Evolutionary conservation across 805 yeast species (phyloP), one percentile per base, ranked within the genome.

Genomic region (Yamadazyma kitorensis): DNA sequence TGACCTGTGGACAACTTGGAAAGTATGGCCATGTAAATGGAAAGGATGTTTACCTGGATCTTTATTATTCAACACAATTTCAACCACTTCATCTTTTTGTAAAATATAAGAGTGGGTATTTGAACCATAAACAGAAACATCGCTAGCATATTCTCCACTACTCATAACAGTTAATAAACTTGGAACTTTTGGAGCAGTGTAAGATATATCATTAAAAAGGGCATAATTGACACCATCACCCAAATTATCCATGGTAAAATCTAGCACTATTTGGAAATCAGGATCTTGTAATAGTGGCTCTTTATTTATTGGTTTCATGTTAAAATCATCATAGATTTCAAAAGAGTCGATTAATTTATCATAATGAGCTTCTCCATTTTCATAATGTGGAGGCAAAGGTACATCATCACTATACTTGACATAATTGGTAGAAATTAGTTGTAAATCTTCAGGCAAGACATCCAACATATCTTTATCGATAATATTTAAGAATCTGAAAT

Each of bases 21-120:
- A 91, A 31, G 61, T 76, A 59, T 84, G 93, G 33, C 98, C 98
- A 67, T 91, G 98, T 56, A 91, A 68, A 65, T 91, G 98, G 93
- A 91, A 91, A 19, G 98, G 98, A 68, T 91, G 98, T 49, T 72
- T 82, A 56, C 98, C 97, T 5, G 95, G 77, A 61, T 91, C 98
- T 40, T 65, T 64, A 62, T 88, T 89, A 70, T 91, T 91, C 27
- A 91, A 53, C 5, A 86, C 84, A 47, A 91, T 75, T 55, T 91
- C 95, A 21, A 91, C 74, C 39, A 84, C 67, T 49, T 73, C 85
- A 51, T 72, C 73, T 48, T 78, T 70, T 45, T 77, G 74, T 39
- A 91, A 64, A 11, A 91, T 86, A 54, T 73, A 70, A 0, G 96
- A 51, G 54, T 89, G 72, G 34, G 94, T 83, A 66, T 86, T 82